These are phyloP conservation scores for Neurospora tetrasperma DNA, from an alignment of 495 filamentous ascomycete species.

Conservation along the genomic window DNA sequence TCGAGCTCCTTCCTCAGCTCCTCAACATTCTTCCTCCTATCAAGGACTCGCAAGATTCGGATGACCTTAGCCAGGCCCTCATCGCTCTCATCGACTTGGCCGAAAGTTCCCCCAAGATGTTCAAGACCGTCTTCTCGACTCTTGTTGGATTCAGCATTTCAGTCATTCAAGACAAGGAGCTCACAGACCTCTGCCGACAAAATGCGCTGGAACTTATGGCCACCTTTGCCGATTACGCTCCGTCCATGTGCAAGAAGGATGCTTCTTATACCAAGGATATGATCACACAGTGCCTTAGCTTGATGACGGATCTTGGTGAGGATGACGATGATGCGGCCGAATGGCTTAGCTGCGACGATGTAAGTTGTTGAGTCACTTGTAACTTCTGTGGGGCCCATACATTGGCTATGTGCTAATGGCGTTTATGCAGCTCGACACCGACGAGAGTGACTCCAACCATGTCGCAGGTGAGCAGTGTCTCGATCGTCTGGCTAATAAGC, in stretches of 20 bases:
- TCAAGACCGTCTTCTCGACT: conserved; percentile 80
- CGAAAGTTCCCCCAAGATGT: conserved; percentile 89
- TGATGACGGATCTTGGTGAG: conserved; percentile 97
- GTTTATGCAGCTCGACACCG: conserved; percentile 53
- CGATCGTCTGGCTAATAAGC: conserved; percentile 95
- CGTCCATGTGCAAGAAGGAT: conserved; percentile 91
- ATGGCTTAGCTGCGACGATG: conserved; percentile 87
- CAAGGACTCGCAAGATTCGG: conserved; percentile 79
- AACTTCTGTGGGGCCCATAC: too few relatives aligned
- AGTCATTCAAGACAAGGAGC: conserved; percentile 90
- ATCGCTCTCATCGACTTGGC: conserved; percentile 88
- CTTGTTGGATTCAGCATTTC: conserved; percentile 86
- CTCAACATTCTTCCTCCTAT: conserved; percentile 89
- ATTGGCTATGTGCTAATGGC: too few relatives aligned
- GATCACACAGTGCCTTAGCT: conserved; percentile 95
- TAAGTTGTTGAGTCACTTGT: too few relatives aligned
- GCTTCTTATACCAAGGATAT: conserved; percentile 82
- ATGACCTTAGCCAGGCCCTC: conserved; percentile 79
- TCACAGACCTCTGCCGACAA: conserved; percentile 80
- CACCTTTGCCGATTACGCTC: conserved; percentile 91
- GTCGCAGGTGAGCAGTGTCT: conserved; percentile 98
- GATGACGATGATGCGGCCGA: conserved; percentile 93
- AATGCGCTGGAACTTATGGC: conserved; percentile 96
- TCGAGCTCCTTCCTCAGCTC: conserved; percentile 71
- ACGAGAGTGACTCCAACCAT: conserved; percentile 96